Evolutionary conservation across 1,284 basidiomycete species (phyloP), one percentile per base, ranked within the genome.

Genomic region (Leucoagaricus sp.): DNA sequence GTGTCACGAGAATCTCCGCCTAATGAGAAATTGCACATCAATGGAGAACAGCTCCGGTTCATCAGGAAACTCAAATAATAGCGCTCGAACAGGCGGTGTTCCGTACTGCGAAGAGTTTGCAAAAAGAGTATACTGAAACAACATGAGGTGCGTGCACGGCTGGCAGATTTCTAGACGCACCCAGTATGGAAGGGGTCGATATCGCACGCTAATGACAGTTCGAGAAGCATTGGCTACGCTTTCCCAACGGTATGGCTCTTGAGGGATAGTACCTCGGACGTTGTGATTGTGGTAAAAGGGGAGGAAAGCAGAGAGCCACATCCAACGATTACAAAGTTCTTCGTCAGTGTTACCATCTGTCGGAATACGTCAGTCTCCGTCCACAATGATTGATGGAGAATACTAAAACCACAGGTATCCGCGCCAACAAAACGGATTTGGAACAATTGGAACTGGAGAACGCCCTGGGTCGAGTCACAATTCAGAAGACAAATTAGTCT

Each of bases 241-340:
- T 48, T 87, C 83, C 89, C 90, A 93, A 34, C 80, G 75, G 64
- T 86, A 91, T 1, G 88, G 87, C 65, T 91, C 89, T 66, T 90
- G 89, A 9, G 82, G 72, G 26, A 88, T 76, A 6, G 85, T 84
- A 21, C 81, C 81, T 50, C 72, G 73, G 36, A 74, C 69, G 59
- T 91, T 90, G 64, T 90, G 88, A 63, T 89, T 89, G 34, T 86
- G 75, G 63, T 82, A 89, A 71, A 89, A 89, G 3, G 87, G 87
- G n/a, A 79, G 77, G 66, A 91, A 89, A 0, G 90, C 89, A 1
- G 86, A 78, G 10, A 93, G 76, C 65, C 86, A 83, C 86, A 89
- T 90, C 91, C 91, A 93, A 21, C 91, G 81, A 58, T 86, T 87
- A 69, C 89, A 91, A 7, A 94, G 78, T 67, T 91, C 88, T 68